Conservation (phyloP, 345 rosid genomes). For the Citrus inodora region DNA sequence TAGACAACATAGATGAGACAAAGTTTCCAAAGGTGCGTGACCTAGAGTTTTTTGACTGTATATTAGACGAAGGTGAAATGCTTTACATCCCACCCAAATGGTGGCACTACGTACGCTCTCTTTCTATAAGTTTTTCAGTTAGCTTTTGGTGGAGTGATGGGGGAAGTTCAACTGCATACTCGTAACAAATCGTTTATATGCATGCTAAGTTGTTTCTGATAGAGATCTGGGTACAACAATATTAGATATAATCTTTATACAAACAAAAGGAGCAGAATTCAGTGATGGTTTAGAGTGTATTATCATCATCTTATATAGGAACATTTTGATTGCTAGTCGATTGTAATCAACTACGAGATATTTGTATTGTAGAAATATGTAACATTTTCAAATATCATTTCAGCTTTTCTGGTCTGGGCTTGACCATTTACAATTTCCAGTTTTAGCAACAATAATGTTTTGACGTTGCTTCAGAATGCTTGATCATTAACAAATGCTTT, state of each 20-base stretch:
- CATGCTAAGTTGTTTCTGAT: background rate
- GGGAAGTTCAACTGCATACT: constrained; percentile 27
- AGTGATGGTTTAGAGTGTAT: background rate
- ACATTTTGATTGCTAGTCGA: background rate
- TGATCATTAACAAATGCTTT: background rate
- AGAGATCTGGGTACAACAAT: background rate
- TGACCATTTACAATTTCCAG: background rate
- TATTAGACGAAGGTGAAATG: constrained; percentile 95
- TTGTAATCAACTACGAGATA: background rate
- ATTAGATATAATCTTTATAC: constrained; percentile 2
- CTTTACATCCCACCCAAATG: constrained; percentile 96
- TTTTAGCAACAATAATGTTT: background rate
- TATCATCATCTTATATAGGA: background rate
- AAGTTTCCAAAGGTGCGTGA: constrained; percentile 59
- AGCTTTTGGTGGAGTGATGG: constrained; percentile 91
- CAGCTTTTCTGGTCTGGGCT: background rate
- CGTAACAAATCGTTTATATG: background rate
- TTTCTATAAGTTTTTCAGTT: constrained; percentile 78
- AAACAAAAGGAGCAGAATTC: background rate
- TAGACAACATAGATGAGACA: constrained; percentile 61
- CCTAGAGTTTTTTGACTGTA: constrained; percentile 80
- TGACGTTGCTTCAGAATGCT: too few species aligned
- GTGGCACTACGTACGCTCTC: constrained; percentile 97
- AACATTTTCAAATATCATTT: background rate
- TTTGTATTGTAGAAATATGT: background rate